Conservation (phyloP, 1,139 yeast species). For the Taphrina populina region DNA sequence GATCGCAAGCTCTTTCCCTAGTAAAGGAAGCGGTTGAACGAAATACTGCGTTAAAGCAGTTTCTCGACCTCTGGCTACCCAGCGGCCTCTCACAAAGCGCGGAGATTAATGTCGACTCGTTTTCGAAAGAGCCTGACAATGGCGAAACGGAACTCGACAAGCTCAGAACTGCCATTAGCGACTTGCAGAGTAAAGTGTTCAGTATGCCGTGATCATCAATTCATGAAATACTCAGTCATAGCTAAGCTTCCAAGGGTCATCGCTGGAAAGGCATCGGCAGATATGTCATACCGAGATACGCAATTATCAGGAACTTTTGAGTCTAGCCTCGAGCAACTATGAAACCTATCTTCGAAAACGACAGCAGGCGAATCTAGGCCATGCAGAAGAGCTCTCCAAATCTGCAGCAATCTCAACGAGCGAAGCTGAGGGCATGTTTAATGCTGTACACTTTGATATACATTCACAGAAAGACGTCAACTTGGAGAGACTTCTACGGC, state of each 20-base stretch:
- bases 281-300: neutral
- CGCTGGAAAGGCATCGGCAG: neutral
- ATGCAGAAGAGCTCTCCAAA: neutral
- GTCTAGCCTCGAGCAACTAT: neutral
- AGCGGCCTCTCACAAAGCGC: no score
- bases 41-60: neutral
- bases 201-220: neutral
- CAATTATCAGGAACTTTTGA: neutral
- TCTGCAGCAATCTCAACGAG: neutral
- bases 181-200: neutral
- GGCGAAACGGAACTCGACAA: neutral
- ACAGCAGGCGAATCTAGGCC: neutral
- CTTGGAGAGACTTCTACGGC: slow-evolving; percentile 3
- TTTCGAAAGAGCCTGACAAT: neutral
- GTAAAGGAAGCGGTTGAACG: neutral
- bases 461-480: neutral
- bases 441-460: slow-evolving; percentile 4
- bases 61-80: slow-evolving; percentile 3
- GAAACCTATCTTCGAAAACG: neutral
- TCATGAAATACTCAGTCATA: neutral
- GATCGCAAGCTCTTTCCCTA: neutral
- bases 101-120: neutral
- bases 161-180: neutral
- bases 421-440: slow-evolving; percentile 4
- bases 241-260: neutral